Evolutionary conservation across 345 rosid genomes (phyloP).

Genomic region (Salix viminalis): DNA sequence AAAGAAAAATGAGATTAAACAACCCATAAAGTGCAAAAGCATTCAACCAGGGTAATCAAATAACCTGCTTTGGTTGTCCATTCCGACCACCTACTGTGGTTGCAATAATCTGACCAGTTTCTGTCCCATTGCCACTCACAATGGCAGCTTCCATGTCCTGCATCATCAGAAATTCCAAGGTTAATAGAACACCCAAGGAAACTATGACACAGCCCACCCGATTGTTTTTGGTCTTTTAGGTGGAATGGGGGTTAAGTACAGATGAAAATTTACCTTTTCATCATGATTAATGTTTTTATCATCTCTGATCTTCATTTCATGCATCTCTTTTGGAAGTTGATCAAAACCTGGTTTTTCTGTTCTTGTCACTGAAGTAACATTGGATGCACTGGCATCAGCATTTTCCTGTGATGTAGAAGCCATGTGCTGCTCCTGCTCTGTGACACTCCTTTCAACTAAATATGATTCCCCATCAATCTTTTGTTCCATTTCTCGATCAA

Average conservation of each 20-base stretch:
- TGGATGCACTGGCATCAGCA: slow-evolving; percentile 47
- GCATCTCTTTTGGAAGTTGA: slow-evolving; percentile 63
- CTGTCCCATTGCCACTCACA: slow-evolving; percentile 76
- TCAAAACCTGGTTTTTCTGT: slow-evolving; percentile 41
- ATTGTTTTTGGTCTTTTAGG: background rate
- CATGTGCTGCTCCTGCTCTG: slow-evolving; percentile 47
- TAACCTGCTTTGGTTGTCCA: slow-evolving; percentile 95
- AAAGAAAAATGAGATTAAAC: background rate
- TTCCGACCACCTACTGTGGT: slow-evolving; percentile 77
- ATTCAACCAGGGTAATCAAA: slow-evolving; percentile 9
- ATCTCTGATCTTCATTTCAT: slow-evolving; percentile 58
- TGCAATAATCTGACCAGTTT: slow-evolving; percentile 78
- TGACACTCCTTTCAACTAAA: slow-evolving; percentile 43
- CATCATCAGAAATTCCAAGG: background rate
- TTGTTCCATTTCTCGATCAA: slow-evolving; percentile 53
- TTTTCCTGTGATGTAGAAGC: slow-evolving; percentile 50
- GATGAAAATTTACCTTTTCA: slow-evolving; percentile 44
- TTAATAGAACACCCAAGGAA: background rate
- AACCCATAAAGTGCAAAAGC: slow-evolving; percentile 7
- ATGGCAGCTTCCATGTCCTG: slow-evolving; percentile 64
- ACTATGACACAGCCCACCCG: background rate
- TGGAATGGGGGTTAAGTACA: background rate
- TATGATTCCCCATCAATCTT: slow-evolving; percentile 30
- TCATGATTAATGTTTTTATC: slow-evolving; percentile 44
- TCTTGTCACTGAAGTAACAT: slow-evolving; percentile 29